A percentile compares a stretch with the other conserved stretches of the same genome.
phyloP scores from a whole-genome alignment of 2,329 filamentous ascomycete genomes.

The Colletotrichum gigasporum region DNA sequence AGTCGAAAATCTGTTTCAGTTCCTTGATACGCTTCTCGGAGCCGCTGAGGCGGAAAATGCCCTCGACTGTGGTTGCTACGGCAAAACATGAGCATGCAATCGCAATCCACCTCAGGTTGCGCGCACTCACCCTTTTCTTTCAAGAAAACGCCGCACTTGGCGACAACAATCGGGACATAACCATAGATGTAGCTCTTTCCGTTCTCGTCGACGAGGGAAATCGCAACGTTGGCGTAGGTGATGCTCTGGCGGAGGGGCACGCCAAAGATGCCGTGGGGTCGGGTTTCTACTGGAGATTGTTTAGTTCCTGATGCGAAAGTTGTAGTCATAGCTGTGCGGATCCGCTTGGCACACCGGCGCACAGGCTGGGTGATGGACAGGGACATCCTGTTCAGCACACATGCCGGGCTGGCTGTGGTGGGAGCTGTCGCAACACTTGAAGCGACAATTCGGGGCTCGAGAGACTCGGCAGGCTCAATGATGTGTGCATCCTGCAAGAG shows the following conservation, averaged over 20 bases:
- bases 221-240: slow-evolving; percentile 96
- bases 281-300: slow-evolving; percentile 48
- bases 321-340: slow-evolving; percentile 19
- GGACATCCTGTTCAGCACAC: slow-evolving; percentile 26
- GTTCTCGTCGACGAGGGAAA: slow-evolving; percentile 91
- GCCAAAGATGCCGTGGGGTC: slow-evolving; percentile 86
- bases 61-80: slow-evolving; percentile 90
- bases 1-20: slow-evolving; percentile 90
- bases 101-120: neutral
- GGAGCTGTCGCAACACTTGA: slow-evolving; percentile 32
- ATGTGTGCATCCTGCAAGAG: slow-evolving; percentile 28
- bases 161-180: slow-evolving; percentile 97
- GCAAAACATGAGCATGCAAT: slow-evolving; percentile 38
- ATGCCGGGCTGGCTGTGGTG: neutral
- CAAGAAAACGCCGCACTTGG: slow-evolving; percentile 95
- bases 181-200: slow-evolving; percentile 98
- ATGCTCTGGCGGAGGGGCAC: slow-evolving; percentile 94
- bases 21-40: slow-evolving; percentile 99
- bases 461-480: neutral
- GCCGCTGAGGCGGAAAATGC: slow-evolving; percentile 94
- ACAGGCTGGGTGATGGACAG: slow-evolving; percentile 25
- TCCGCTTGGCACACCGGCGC: slow-evolving; percentile 25
- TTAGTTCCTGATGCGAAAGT: slow-evolving; percentile 34
- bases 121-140: slow-evolving; percentile 89
- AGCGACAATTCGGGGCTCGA: slow-evolving; percentile 12